Conservation (phyloP, 257 asterid species). For the Solanum rostratum region DNA sequence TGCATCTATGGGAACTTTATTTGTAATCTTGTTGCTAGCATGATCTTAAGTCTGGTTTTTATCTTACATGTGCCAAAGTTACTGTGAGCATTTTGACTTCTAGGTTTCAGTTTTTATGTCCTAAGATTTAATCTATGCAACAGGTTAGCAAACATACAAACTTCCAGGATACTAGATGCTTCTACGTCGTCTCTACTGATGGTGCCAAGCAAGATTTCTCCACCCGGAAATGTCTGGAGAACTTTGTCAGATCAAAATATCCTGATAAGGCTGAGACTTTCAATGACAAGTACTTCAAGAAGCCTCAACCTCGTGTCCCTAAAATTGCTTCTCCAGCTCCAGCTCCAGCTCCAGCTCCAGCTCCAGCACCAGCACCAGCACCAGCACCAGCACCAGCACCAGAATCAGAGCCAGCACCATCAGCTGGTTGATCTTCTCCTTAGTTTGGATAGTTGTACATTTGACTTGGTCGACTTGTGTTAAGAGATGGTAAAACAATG, state of each 20-base stretch:
- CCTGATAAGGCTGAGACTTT: conserved; percentile 70
- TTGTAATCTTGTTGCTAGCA: neutral
- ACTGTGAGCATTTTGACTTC: neutral
- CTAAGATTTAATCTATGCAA: conserved; percentile 15
- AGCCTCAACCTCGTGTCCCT: conserved; percentile 30
- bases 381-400: neutral
- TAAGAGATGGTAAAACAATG: neutral
- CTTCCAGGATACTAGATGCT: conserved; percentile 80
- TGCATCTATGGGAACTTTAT: neutral
- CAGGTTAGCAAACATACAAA: conserved; percentile 62
- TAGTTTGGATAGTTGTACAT: neutral
- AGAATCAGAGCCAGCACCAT: neutral
- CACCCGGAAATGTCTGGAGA: conserved; percentile 65
- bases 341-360: neutral
- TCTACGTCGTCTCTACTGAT: conserved; percentile 59
- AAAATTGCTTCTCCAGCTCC: neutral
- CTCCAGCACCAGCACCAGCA: neutral
- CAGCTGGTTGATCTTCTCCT: neutral
- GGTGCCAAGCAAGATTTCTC: conserved; percentile 71
- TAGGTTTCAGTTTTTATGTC: neutral
- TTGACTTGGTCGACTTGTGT: neutral
- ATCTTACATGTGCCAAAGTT: neutral
- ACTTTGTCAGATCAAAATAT: conserved; percentile 41
- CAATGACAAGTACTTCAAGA: conserved; percentile 48
- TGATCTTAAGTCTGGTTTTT: neutral